phyloP scores from a whole-genome alignment of 208 protist species.

The Crithidia acanthocephali region DNA sequence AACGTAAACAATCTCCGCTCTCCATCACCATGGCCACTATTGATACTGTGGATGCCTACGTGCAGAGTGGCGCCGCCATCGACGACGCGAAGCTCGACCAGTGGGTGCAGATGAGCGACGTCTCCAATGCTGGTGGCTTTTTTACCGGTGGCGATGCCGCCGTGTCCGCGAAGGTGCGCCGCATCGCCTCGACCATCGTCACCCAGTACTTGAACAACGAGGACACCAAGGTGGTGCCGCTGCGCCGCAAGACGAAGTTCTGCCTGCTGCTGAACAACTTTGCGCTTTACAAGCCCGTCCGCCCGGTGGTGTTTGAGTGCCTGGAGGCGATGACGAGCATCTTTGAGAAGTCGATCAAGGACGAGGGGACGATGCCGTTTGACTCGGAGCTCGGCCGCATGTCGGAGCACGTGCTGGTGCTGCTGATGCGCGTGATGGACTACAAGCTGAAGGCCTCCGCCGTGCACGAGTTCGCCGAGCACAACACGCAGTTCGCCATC shows the following conservation, averaged over 20 bases:
- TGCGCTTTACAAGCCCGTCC: slow-evolving; percentile 74
- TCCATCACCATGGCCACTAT: slow-evolving; percentile 26
- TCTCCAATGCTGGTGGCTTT: slow-evolving; percentile 51
- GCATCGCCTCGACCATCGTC: slow-evolving; percentile 54
- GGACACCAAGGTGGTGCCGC: slow-evolving; percentile 61
- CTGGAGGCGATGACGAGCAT: slow-evolving; percentile 81
- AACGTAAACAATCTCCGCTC: background rate
- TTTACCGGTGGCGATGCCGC: slow-evolving; percentile 47
- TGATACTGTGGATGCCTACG: slow-evolving; percentile 51
- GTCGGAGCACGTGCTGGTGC: slow-evolving; percentile 92
- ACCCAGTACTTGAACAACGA: slow-evolving; percentile 84
- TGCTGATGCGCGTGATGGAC: slow-evolving; percentile 88
- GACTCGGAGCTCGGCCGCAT: slow-evolving; percentile 92
- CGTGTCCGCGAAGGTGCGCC: slow-evolving; percentile 40
- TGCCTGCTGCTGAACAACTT: slow-evolving; percentile 92
- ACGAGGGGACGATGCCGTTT: slow-evolving; percentile 86
- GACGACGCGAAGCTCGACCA: slow-evolving; percentile 62
- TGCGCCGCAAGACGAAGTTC: slow-evolving; percentile 86
- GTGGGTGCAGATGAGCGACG: slow-evolving; percentile 74
- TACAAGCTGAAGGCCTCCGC: slow-evolving; percentile 91
- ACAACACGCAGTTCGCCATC: slow-evolving; percentile 91
- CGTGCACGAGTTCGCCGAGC: slow-evolving; percentile 91
- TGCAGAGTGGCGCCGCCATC: slow-evolving; percentile 47
- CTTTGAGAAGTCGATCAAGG: slow-evolving; percentile 87
- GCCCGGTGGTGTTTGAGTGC: slow-evolving; percentile 69